Conservation (phyloP, 805 yeast species). For the Diddensiella santjacobensis region DNA sequence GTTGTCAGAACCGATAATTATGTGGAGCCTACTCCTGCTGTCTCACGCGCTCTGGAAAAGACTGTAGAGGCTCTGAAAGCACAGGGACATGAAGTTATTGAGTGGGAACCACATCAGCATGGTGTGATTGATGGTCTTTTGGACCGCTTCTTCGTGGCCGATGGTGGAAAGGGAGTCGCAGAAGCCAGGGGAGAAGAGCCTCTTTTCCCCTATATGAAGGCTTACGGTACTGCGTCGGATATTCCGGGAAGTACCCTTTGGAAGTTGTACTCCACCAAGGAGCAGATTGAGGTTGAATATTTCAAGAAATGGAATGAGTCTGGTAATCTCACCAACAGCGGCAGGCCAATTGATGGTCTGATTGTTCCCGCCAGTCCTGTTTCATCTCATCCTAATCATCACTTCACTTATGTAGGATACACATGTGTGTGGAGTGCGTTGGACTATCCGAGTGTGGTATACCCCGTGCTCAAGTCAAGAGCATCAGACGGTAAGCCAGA, state of each 20-base stretch:
- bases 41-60: conserved; percentile 42
- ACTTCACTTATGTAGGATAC: conserved; percentile 65
- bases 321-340: conserved; percentile 34
- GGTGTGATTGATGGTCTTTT: background rate
- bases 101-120: conserved; percentile 17
- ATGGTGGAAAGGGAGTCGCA: conserved; percentile 4
- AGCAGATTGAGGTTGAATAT: conserved; percentile 35
- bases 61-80: conserved; percentile 25
- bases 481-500: conserved; percentile 30
- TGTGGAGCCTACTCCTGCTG: conserved; percentile 49
- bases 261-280: conserved; percentile 36
- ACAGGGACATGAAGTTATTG: conserved; percentile 26
- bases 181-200: conserved; percentile 22
- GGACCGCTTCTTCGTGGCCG: background rate
- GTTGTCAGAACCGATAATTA: conserved; percentile 36
- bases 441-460: conserved; percentile 58
- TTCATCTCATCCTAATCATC: conserved; percentile 10
- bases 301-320: conserved; percentile 43
- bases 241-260: conserved; percentile 40
- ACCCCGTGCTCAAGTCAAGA: conserved; percentile 29
- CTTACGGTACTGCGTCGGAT: conserved; percentile 37
- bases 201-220: conserved; percentile 39
- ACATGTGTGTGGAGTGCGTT: conserved; percentile 68
- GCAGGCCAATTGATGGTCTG: conserved; percentile 46
- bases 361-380: conserved; percentile 44